phyloP scores from a whole-genome alignment of 805 yeast species.

The Lachancea sp. region DNA sequence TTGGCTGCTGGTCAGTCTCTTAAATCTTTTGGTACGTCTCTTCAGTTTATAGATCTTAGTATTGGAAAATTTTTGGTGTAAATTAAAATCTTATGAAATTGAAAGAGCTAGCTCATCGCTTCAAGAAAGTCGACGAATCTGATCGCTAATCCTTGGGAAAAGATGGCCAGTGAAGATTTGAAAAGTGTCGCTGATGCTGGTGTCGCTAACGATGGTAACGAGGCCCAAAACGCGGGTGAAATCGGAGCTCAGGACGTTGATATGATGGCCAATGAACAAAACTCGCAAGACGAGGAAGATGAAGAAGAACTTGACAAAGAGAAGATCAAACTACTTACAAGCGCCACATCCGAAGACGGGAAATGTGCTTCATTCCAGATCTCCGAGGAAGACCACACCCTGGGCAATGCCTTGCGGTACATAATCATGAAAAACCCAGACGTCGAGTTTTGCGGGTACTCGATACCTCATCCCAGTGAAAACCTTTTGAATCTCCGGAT shows the following conservation, averaged over 20 bases:
- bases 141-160: background rate
- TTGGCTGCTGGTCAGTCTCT: no score
- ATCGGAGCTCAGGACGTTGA: slow-evolving; percentile 9
- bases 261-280: slow-evolving; percentile 13
- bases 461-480: slow-evolving; percentile 97
- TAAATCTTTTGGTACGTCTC: background rate
- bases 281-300: slow-evolving; percentile 10
- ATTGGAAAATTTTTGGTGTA: slow-evolving; percentile 1
- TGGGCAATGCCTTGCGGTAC: slow-evolving; percentile 90
- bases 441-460: slow-evolving; percentile 96
- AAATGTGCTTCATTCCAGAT: slow-evolving; percentile 92
- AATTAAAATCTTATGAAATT: background rate
- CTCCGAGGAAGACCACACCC: slow-evolving; percentile 88
- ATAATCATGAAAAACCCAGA: slow-evolving; percentile 96
- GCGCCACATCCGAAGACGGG: slow-evolving; percentile 90
- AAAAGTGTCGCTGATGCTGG: background rate
- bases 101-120: background rate
- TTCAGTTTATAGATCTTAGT: background rate
- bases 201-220: background rate
- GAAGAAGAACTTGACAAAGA: slow-evolving; percentile 44
- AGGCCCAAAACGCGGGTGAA: background rate
- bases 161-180: slow-evolving; percentile 3
- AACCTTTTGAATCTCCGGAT: slow-evolving; percentile 81
- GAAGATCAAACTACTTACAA: slow-evolving; percentile 55
- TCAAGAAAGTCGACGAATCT: background rate